Percentiles rank a stretch among this genome's conserved stretches.
phyloP scores from a whole-genome alignment of 2,329 filamentous ascomycete genomes.

The Fusarium ambrosium region DNA sequence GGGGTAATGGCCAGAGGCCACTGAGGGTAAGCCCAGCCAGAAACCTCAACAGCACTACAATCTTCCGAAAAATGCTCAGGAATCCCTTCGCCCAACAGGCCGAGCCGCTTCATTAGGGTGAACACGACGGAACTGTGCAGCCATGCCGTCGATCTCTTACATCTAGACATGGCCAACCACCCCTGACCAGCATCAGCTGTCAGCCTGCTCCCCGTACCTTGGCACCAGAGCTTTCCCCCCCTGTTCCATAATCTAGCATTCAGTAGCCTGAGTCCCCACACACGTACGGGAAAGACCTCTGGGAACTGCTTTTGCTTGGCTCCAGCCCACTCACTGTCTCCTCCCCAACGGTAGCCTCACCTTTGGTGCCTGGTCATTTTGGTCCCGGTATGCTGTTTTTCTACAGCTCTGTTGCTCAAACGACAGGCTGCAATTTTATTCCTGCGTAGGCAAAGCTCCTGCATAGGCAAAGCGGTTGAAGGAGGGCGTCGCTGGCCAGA shows the following conservation, averaged over 20 bases:
- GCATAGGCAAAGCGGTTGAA: background rate
- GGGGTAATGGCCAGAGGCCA: background rate
- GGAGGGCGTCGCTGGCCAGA: background rate
- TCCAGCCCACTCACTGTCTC: background rate
- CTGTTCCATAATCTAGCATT: background rate
- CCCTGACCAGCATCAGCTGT: background rate
- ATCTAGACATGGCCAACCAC: background rate
- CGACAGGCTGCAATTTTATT: background rate
- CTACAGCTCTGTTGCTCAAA: background rate
- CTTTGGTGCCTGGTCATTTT: background rate
- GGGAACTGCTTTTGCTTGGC: background rate
- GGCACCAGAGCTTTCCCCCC: background rate
- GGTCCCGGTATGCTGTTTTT: background rate
- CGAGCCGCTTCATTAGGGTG: background rate
- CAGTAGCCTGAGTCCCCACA: background rate
- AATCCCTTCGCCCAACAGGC: background rate
- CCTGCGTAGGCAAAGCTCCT: background rate
- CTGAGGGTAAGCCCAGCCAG: background rate
- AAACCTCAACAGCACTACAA: background rate
- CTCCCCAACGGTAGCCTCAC: background rate
- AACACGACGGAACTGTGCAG: background rate
- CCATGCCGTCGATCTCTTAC: background rate
- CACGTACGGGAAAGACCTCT: background rate
- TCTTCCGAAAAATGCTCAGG: background rate
- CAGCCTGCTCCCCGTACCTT: background rate